These are phyloP conservation scores for Pseudogymnoascus sp. DNA, from an alignment of 2,329 filamentous ascomycete species.

Conservation along the genomic window DNA sequence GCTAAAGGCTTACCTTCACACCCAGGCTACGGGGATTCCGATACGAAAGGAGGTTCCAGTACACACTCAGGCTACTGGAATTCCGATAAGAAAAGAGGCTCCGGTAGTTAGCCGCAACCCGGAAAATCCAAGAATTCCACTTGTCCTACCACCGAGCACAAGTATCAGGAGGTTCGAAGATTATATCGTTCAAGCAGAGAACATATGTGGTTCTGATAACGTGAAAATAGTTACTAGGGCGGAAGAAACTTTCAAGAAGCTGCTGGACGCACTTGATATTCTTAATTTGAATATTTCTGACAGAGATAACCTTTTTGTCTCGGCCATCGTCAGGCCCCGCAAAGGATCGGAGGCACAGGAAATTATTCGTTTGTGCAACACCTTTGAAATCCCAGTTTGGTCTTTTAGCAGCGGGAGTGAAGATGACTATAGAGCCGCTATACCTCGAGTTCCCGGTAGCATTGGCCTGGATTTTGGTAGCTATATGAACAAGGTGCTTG, in stretches of 20 bases:
- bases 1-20: slow-evolving; percentile 70
- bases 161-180: neutral
- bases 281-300: neutral
- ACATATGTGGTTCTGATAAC: neutral
- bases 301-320: slow-evolving; percentile 26
- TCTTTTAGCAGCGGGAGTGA: slow-evolving; percentile 44
- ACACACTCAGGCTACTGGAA: neutral
- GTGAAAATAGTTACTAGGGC: neutral
- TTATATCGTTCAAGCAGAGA: neutral
- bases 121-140: neutral
- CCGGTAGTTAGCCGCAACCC: neutral
- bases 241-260: neutral
- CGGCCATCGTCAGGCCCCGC: slow-evolving; percentile 36
- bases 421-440: slow-evolving; percentile 48
- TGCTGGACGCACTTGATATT: neutral
- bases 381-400: slow-evolving; percentile 40
- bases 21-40: neutral
- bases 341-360: slow-evolving; percentile 40
- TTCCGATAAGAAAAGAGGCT: neutral
- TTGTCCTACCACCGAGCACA: neutral
- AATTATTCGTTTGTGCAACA: slow-evolving; percentile 39
- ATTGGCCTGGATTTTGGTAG: slow-evolving; percentile 45
- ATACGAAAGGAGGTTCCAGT: neutral
- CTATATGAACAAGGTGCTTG: slow-evolving; percentile 46
- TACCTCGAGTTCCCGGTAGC: slow-evolving; percentile 44